Evolutionary conservation across 192 early-diverging fungal species (phyloP).

Genomic region (Backusella liffmaniae): DNA sequence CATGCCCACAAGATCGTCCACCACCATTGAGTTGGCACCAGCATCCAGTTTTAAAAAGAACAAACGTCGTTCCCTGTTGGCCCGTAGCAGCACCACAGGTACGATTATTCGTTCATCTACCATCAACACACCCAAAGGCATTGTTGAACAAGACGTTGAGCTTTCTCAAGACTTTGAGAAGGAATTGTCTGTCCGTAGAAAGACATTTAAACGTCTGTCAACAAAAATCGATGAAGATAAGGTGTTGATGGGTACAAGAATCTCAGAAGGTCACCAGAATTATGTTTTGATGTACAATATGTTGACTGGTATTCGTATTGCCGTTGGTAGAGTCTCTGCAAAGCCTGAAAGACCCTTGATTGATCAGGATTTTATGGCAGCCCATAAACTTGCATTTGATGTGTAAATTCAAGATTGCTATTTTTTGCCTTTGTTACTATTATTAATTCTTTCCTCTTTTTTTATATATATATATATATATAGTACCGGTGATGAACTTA

Average conservation of each 20-base stretch:
- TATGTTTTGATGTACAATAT: constrained; percentile 98
- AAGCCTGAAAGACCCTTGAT: constrained; percentile 72
- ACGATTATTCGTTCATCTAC: not conserved
- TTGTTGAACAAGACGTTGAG: not conserved
- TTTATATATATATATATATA: no score
- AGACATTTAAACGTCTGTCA: constrained; percentile 17
- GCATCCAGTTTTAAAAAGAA: constrained; percentile 6
- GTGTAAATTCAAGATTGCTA: constrained; percentile 51
- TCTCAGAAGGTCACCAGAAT: constrained; percentile 89
- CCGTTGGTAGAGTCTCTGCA: constrained; percentile 82
- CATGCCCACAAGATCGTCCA: not conserved
- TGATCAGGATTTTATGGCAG: constrained; percentile 77
- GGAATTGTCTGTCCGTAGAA: constrained; percentile 10
- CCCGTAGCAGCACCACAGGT: not conserved
- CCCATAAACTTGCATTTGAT: constrained; percentile 96
- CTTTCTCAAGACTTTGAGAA: constrained; percentile 21
- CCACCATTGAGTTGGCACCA: not conserved
- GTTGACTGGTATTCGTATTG: constrained; percentile 92
- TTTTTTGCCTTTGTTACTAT: not conserved
- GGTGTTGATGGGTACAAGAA: constrained; percentile 73
- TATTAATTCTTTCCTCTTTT: not conserved
- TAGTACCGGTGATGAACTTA: constrained; percentile 89
- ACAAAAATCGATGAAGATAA: constrained; percentile 38
- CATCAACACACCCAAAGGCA: not conserved
- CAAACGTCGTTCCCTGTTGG: not conserved